Conservation (phyloP, 2,329 filamentous ascomycete species). For the Fusarium liriodendri region DNA sequence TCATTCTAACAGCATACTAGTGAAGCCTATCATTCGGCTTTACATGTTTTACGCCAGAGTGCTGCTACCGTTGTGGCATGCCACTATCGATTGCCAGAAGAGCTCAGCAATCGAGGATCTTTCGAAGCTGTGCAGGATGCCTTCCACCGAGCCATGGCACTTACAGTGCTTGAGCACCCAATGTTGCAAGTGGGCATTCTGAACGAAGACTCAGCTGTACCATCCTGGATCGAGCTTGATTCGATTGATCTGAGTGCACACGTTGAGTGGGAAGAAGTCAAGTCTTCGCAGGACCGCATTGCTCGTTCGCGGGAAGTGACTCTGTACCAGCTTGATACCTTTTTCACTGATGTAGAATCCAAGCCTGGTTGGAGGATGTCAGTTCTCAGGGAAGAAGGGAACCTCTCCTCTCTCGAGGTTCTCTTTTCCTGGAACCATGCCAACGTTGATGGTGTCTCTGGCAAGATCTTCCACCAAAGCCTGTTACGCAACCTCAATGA, state of each 20-base stretch:
- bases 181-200: slow-evolving; percentile 36
- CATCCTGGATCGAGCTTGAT: slow-evolving; percentile 31
- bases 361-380: slow-evolving; percentile 42
- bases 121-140: slow-evolving; percentile 4
- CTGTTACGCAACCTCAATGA: slow-evolving; percentile 43
- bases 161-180: slow-evolving; percentile 32
- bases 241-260: slow-evolving; percentile 25
- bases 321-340: slow-evolving; percentile 26
- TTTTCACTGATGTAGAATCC: slow-evolving; percentile 36
- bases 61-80: slow-evolving; percentile 29
- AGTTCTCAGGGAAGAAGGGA: slow-evolving; percentile 24
- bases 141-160: slow-evolving; percentile 28
- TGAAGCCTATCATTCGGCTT: slow-evolving; percentile 30
- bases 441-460: slow-evolving; percentile 44
- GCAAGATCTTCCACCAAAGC: slow-evolving; percentile 47
- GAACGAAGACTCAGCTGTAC: slow-evolving; percentile 30
- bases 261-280: slow-evolving; percentile 25
- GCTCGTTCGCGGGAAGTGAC: slow-evolving; percentile 8
- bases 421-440: slow-evolving; percentile 45
- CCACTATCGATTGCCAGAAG: slow-evolving; percentile 24
- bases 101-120: not conserved
- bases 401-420: slow-evolving; percentile 33
- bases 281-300: not conserved
- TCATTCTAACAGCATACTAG: slow-evolving; percentile 10
- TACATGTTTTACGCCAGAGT: slow-evolving; percentile 32